phyloP scores from a whole-genome alignment of 176 grass and related monocot species.

The Avena insularis region DNA sequence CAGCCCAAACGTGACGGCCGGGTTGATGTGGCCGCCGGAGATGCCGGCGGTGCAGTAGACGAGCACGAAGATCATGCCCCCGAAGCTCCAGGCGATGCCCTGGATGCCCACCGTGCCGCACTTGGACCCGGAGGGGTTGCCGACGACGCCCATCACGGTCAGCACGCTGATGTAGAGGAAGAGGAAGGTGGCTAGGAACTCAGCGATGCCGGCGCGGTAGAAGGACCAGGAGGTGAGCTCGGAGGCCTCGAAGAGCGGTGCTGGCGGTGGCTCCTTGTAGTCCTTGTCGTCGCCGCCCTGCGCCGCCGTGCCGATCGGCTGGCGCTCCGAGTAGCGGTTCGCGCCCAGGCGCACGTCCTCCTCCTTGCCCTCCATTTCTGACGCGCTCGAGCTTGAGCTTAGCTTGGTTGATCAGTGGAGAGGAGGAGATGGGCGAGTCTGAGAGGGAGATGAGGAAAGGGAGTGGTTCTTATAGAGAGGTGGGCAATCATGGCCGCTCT shows the following conservation, averaged over 20 bases:
- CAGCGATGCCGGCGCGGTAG: constrained; percentile 87
- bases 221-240: constrained; percentile 89
- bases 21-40: constrained; percentile 88
- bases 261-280: constrained; percentile 81
- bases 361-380: constrained; percentile 77
- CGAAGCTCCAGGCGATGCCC: constrained; percentile 91
- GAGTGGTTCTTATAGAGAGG: constrained; percentile 49
- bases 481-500: background rate
- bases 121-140: constrained; percentile 45
- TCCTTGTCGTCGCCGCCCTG: constrained; percentile 74
- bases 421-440: background rate
- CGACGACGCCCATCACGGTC: constrained; percentile 72
- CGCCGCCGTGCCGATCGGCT: constrained; percentile 86
- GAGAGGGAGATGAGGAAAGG: background rate
- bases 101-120: constrained; percentile 81
- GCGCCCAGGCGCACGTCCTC: constrained; percentile 80
- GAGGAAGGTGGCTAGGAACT: constrained; percentile 92
- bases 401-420: background rate
- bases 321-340: constrained; percentile 77
- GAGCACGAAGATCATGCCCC: constrained; percentile 90
- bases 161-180: constrained; percentile 87
- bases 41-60: constrained; percentile 95
- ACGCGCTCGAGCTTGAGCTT: background rate
- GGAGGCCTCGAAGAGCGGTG: constrained; percentile 70
- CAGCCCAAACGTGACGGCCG: constrained; percentile 85